Evolutionary conservation across 208 protist genomes (phyloP).

Genomic region (Strigomonas galati): DNA sequence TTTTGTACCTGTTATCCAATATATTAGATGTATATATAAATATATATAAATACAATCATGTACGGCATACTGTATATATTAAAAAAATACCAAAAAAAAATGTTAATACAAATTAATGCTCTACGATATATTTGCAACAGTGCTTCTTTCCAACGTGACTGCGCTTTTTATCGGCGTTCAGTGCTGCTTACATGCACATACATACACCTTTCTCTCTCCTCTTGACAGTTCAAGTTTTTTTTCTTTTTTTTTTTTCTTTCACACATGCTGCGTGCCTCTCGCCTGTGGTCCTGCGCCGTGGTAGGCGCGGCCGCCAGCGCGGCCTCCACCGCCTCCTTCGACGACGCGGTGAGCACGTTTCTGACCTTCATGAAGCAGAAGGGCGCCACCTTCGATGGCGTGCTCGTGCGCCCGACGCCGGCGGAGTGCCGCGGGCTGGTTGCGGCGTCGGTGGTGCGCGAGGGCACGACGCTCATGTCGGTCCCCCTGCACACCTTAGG

Average conservation of each 20-base stretch:
- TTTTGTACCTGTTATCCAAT: conserved; percentile 12
- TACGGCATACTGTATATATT: too few species aligned
- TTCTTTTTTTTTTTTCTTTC: conserved; percentile 8
- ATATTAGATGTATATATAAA: too few species aligned
- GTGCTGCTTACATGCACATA: not conserved
- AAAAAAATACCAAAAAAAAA: not conserved
- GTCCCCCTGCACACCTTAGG: conserved; percentile 42
- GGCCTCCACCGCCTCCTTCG: not conserved
- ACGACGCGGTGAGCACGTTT: conserved; percentile 19
- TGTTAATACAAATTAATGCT: not conserved
- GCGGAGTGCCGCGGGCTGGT: conserved; percentile 49
- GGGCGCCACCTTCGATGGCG: conserved; percentile 40
- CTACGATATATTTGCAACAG: not conserved
- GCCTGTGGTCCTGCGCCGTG: not conserved
- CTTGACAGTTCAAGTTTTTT: not conserved
- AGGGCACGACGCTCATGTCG: conserved; percentile 59
- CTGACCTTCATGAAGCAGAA: conserved; percentile 18
- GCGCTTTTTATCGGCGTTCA: not conserved
- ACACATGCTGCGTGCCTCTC: not conserved
- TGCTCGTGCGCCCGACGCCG: conserved; percentile 35
- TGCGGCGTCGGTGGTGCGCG: conserved; percentile 38
- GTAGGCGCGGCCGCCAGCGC: not conserved
- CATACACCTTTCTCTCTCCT: conserved; percentile 3
- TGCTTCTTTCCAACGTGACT: not conserved
- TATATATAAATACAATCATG: too few species aligned